Conservation (phyloP, 305 asterid species). For the Fraxinus baroniana region DNA sequence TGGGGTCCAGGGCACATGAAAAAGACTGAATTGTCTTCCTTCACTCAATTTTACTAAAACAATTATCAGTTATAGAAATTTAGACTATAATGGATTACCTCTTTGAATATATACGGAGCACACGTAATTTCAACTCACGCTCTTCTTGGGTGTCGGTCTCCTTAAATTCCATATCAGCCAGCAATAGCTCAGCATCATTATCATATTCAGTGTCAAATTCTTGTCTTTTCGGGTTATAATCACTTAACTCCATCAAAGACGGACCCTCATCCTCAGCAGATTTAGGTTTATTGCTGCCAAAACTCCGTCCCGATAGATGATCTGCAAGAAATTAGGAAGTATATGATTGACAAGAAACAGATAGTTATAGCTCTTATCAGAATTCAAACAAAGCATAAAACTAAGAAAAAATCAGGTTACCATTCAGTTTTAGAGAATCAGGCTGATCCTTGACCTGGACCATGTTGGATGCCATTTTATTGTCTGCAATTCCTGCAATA, state of each 20-base stretch:
- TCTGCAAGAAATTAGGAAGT: constrained; percentile 30
- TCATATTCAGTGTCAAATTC: constrained; percentile 77
- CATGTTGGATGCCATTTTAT: constrained; percentile 50
- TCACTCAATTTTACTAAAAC: background rate
- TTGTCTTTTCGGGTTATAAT: constrained; percentile 60
- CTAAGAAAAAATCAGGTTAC: constrained; percentile 29
- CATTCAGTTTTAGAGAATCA: constrained; percentile 54
- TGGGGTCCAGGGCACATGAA: background rate
- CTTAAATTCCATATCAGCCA: constrained; percentile 81
- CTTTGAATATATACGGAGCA: constrained; percentile 67
- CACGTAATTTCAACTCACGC: constrained; percentile 60
- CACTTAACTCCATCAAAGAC: constrained; percentile 57
- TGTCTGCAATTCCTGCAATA: constrained; percentile 57
- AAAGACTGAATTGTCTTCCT: background rate
- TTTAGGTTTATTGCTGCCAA: constrained; percentile 54
- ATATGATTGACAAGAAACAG: background rate
- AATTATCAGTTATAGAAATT: constrained; percentile 4
- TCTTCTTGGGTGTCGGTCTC: constrained; percentile 72
- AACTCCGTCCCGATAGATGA: constrained; percentile 50
- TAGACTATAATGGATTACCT: constrained; percentile 38
- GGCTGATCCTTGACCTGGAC: constrained; percentile 57
- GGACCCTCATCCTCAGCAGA: constrained; percentile 51
- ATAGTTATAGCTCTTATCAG: background rate
- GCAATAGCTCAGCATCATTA: constrained; percentile 68
- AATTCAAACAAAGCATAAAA: constrained; percentile 6